Evolutionary conservation across 768 basidiomycete species (phyloP), one percentile per base, ranked within the genome.

Genomic region (Lactarius quietus): DNA sequence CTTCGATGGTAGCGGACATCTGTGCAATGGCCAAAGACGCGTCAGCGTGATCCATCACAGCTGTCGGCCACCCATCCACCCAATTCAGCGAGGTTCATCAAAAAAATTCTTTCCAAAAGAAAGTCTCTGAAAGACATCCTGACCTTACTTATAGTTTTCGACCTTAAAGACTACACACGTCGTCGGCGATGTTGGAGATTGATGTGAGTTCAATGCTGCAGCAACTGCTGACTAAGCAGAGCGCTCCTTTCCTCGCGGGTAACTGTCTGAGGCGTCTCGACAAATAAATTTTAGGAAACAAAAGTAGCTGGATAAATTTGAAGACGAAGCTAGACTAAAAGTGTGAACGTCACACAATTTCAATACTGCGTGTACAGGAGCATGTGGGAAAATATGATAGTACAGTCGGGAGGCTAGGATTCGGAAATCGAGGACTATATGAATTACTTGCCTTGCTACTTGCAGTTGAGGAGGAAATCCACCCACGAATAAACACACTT

Each of bases 1-100:
- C 92, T 78, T 94, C 92, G 72, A 92, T 91, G 72, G 87, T 86
- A 60, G 89, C 87, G 67, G 87, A 87, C 90, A 91, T 91, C 87
- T 82, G 52, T 52, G 26, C 55, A 45, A 45, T 61, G 64, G 54
- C 48, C 56, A 59, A 51, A 52, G 62, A 48, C 64, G 70, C 74
- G 80, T 77, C 78, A 72, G 68, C 59, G 57, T 51, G 29, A 26
- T 62, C 51, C 45, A 67, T 66, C 67, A 15, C 59, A 28, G 48
- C 35, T 33, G 74, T 73, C 64, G 74, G 74, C 67, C 73, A 78
- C 63, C 69, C 26, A 76, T 81, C 57, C 76, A 77, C 48, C 68
- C 70, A 14, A 74, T 73, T 39, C 74, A 74, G 63, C 74, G 73
- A 66, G 70, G 73, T 60, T 59, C 31, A 53, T 31, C 6, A 39